Evolutionary conservation across 2,329 filamentous ascomycete species (phyloP), one percentile per base, ranked within the genome.

Genomic region (Talaromyces piceae): DNA sequence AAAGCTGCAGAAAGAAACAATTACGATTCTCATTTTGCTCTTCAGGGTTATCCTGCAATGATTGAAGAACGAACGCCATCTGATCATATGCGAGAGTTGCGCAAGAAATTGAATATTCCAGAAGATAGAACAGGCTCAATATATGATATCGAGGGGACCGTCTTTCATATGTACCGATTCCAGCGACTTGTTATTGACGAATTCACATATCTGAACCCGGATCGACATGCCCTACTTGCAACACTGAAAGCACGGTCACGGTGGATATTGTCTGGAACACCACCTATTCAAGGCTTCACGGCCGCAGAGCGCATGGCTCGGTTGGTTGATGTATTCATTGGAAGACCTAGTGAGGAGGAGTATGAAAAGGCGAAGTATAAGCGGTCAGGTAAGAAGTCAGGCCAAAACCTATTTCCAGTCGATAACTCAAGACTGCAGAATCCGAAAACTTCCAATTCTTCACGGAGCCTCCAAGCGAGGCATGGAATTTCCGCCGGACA

Each of bases 251-350:
- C 78, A 9, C 67, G 73, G 39, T 79, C 77, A 37, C 75, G 74
- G 49, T 86, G 82, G 82, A 70, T 82, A 5, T 66, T 86, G 2
- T 86, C 82, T 0, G 83, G 79, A 3, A 86, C 83, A 1, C 82
- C 83, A 1, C 71, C 74, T 0, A 59, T 84, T 2, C 71, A 73
- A 4, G 76, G 79, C 49, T 83, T 83, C 57, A 73, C 75, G 1
- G 79, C 83, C 55, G 69, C 86, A 7, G 79, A 82, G 47, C 73
- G 72, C 13, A 80, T 84, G 52, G 80, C 80, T 1, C 67, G 67
- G 1, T 74, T 84, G 13, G 61, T 86, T 2, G 74, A 76, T 1
- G 65, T 83, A 20, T 71, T 73, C 43, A 66, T 86, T 0, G 81
- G 79, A 2, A 63, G 76, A 12, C 4, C 41, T 18, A 74, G 81